Evolutionary conservation across 768 basidiomycete genomes (phyloP), one percentile per base, ranked within the genome.

Genomic region (Termitomyces eurrhizus): DNA sequence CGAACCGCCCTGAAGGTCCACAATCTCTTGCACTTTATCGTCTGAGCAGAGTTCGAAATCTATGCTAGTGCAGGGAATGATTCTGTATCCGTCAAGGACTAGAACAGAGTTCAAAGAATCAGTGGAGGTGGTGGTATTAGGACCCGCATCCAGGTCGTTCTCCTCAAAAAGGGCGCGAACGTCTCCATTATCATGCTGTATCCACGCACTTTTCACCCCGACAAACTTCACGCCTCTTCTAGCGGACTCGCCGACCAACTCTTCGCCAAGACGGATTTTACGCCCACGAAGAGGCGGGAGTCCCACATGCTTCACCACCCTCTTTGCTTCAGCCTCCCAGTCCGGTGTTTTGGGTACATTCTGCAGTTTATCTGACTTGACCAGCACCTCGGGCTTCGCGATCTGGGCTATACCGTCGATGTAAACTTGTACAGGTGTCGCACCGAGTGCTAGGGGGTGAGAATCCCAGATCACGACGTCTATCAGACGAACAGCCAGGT

Each of bases 341-440:
- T 82, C 75, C 0, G 89, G 89, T 2, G 75, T 75, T 18, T 68
- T 58, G 2, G 90, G 88, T 0, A 78, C 73, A 14, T 72, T 54
- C 64, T 92, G 89, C 52, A 82, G 77, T 1, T 69, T 65, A 0
- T 65, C 60, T 0, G 83, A 79, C 68, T 90, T 90, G 6, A 62
- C 56, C 1, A 75, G 55, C 1, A 70, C 61, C 41, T 73, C 61
- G 0, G 85, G 75, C 2, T 68, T 29, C 5, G 66, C 55, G 18
- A 78, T 68, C 70, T 95, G 93, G 0, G 85, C 70, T 58, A 94
- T 88, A 12, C 93, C 93, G 64, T 95, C 93, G 57, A 94, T 87
- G 71, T 82, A 92, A 0, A 93, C 91, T 66, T 94, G 92, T 4
- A 75, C 72, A 0, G 93, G 93, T 1, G 91, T 93, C 0, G 92